Conservation (phyloP, 805 yeast genomes). For the Myxozyma geophila region DNA sequence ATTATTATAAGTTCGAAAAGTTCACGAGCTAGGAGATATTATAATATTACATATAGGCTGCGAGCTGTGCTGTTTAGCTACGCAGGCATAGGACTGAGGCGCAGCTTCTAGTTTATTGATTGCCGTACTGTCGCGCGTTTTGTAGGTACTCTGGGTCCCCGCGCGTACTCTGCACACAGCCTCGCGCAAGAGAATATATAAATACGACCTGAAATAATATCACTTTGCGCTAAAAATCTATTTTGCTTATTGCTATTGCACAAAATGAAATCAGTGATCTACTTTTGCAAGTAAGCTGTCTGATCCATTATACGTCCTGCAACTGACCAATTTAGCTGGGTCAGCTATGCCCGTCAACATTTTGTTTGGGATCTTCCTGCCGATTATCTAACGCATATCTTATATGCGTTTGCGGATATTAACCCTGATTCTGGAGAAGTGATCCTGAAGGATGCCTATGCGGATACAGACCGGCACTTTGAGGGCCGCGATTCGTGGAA, state of each 20-base stretch:
- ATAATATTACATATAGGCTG: too few relatives aligned
- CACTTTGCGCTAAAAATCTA: neutral
- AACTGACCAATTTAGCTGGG: slow-evolving; percentile 56
- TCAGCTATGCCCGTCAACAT: slow-evolving; percentile 64
- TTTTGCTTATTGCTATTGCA: neutral
- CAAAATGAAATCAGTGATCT: slow-evolving; percentile 23
- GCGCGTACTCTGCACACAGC: too few relatives aligned
- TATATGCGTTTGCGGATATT: slow-evolving; percentile 76
- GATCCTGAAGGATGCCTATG: slow-evolving; percentile 63
- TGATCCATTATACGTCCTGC: neutral
- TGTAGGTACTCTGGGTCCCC: too few relatives aligned
- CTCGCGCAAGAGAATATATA: too few relatives aligned
- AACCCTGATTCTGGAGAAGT: slow-evolving; percentile 60
- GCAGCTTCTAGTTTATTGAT: too few relatives aligned
- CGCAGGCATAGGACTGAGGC: too few relatives aligned
- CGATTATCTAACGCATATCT: slow-evolving; percentile 63
- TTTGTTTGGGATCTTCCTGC: slow-evolving; percentile 66
- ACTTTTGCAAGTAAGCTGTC: slow-evolving; percentile 19
- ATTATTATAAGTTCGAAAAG: too few relatives aligned
- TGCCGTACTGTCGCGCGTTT: too few relatives aligned
- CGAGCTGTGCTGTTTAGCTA: too few relatives aligned
- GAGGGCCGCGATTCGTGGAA: slow-evolving; percentile 19
- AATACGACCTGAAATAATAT: neutral
- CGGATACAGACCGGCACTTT: slow-evolving; percentile 47
- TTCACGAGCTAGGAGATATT: too few relatives aligned